Conservation (phyloP, 805 yeast species). For the Torulaspora gathmanii region DNA sequence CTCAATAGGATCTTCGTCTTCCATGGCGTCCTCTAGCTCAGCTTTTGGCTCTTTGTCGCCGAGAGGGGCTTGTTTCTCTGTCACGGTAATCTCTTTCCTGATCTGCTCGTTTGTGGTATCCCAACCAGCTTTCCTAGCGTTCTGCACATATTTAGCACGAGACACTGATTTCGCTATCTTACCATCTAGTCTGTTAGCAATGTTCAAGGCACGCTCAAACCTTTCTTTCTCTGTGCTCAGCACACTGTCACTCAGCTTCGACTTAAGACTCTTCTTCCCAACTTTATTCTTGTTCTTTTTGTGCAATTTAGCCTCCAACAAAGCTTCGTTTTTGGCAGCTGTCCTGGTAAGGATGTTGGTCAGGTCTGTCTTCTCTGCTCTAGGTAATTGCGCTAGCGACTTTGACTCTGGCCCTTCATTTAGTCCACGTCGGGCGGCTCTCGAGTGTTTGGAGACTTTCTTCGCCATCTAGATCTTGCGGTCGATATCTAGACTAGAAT, state of each 20-base stretch:
- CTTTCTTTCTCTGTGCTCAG: conserved; percentile 37
- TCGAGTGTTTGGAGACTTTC: conserved; percentile 58
- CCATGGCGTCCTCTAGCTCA: conserved; percentile 2
- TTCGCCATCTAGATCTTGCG: conserved; percentile 30
- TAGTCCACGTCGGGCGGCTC: conserved; percentile 73
- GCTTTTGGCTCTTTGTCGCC: neutral
- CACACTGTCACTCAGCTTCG: conserved; percentile 19
- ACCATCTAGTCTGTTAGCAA: conserved; percentile 52
- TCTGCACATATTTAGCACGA: conserved; percentile 58
- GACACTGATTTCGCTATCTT: conserved; percentile 62
- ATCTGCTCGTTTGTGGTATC: conserved; percentile 56
- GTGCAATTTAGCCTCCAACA: conserved; percentile 53
- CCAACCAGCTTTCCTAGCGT: conserved; percentile 67
- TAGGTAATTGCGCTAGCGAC: conserved; percentile 49
- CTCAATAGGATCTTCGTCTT: neutral
- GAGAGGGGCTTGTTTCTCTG: neutral
- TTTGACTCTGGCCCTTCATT: conserved; percentile 44
- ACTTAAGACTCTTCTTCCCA: conserved; percentile 24
- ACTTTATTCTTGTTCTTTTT: conserved; percentile 33
- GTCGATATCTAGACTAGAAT: neutral
- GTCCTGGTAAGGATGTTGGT: conserved; percentile 63
- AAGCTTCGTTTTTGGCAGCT: conserved; percentile 58
- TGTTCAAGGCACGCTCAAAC: conserved; percentile 46
- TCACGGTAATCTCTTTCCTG: conserved; percentile 28
- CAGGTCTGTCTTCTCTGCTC: conserved; percentile 55